phyloP scores from a whole-genome alignment of 176 grass and related monocot species.

The Oryza australiensis region DNA sequence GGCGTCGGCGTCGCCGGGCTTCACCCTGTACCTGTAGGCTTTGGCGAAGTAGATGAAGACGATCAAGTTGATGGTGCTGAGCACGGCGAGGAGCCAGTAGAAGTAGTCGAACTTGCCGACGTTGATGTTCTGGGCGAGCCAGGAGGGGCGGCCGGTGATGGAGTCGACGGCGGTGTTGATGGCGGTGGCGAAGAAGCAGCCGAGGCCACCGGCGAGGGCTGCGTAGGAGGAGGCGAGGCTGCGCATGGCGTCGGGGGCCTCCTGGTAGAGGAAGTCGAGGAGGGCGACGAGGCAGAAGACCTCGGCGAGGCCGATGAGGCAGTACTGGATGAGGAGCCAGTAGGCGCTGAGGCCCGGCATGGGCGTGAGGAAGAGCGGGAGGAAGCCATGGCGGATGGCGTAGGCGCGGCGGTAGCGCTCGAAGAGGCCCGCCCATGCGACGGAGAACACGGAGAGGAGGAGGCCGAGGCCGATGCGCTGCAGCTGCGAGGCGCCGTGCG shows the following conservation, averaged over 20 bases:
- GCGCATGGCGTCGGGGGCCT: slow-evolving; percentile 98
- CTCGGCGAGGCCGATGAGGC: slow-evolving; percentile 90
- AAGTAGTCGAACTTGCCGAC: slow-evolving; percentile 75
- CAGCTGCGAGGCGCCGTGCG: slow-evolving; percentile 87
- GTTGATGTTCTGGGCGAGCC: slow-evolving; percentile 96
- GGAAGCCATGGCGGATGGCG: slow-evolving; percentile 66
- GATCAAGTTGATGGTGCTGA: slow-evolving; percentile 71
- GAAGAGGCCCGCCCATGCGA: slow-evolving; percentile 73
- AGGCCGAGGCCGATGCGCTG: slow-evolving; percentile 84
- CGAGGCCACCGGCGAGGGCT: slow-evolving; percentile 83
- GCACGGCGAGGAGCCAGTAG: slow-evolving; percentile 78
- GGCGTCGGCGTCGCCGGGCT: background rate
- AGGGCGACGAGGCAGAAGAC: slow-evolving; percentile 90
- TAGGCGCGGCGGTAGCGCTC: slow-evolving; percentile 82
- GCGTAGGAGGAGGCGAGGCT: slow-evolving; percentile 81
- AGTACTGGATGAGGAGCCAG: slow-evolving; percentile 95
- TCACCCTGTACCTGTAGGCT: slow-evolving; percentile 68
- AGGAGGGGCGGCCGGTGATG: slow-evolving; percentile 51
- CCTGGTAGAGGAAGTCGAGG: slow-evolving; percentile 93
- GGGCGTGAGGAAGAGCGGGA: slow-evolving; percentile 53
- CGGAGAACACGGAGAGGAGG: slow-evolving; percentile 69
- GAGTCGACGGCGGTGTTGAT: slow-evolving; percentile 79
- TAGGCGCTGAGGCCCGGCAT: slow-evolving; percentile 91
- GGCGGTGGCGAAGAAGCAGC: slow-evolving; percentile 76
- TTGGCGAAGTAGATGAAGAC: slow-evolving; percentile 65